Base-by-base conservation (phyloP, 495 filamentous ascomycete species). In the Diplogelasinospora grovesii region DNA sequence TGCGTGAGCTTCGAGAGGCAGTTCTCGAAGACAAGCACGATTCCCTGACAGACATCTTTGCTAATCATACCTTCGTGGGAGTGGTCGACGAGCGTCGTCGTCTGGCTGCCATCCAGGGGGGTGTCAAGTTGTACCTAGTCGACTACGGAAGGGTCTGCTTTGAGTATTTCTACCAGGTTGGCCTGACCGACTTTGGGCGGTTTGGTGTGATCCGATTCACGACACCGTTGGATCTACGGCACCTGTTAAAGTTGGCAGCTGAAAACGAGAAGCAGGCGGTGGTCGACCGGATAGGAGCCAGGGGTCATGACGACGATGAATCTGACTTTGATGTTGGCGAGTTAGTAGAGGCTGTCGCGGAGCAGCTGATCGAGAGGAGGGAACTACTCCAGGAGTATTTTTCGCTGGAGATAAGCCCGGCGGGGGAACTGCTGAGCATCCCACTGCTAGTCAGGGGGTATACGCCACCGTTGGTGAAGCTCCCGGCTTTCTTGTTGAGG, bases 131-230 rank as follows among this genome's bases (percentile, higher is more conserved):
- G 32, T 95, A 82, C 60, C 79, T 97, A 13, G 76, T 99, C 41
- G 93, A 99, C 65, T 99, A 97, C 57, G 92, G 88, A 11, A 80
- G 87, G 53, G 68, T 87, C 10, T 83, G 79, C 60, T 82, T 78
- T 41, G 93, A 97, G 54, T 89, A 90, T 64, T 95, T 99, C 66
- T 97, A 99, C 65, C 93, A 99, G 63, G 67, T 97, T 31, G 93
- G 89, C 2, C 75, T 99, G 29, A 95, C 92, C 0, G 88, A 97
- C 56, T 99, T 97, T 60, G 88, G 83, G 2, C 97, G 97, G 55
- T 97, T 95, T 58, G 93, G 93, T 11, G 54, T 69, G 36, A 94
- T 97, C 50, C 74, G 71, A 7, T 85, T 97, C 41, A 75, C 82
- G 36, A 85, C 89, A 1, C 71, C 86, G 1, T 74, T 95, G 0